A percentile compares a stretch with the other conserved stretches of the same genome.
phyloP scores from a whole-genome alignment of 2,329 filamentous ascomycete genomes.

The Kalaharituber pfeilii region DNA sequence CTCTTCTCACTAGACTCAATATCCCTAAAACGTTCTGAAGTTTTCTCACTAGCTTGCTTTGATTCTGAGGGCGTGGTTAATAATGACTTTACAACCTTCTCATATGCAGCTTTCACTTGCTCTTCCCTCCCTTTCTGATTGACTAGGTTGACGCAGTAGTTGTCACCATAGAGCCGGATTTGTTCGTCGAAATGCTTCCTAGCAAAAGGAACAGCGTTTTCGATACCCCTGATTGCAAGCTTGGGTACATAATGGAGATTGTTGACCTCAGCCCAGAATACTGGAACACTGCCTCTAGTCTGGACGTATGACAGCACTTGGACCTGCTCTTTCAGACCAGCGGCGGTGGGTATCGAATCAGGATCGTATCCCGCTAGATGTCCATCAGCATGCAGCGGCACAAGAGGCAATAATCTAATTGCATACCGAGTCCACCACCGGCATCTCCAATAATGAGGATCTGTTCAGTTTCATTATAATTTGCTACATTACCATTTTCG shows the following conservation, averaged over 20 bases:
- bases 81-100: slow-evolving; percentile 66
- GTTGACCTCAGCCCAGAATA: slow-evolving; percentile 94
- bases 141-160: slow-evolving; percentile 91
- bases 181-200: slow-evolving; percentile 85
- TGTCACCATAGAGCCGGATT: slow-evolving; percentile 83
- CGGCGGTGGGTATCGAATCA: slow-evolving; percentile 21
- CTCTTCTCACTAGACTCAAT: slow-evolving; percentile 46
- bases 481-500: slow-evolving; percentile 85
- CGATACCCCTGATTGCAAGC: slow-evolving; percentile 58
- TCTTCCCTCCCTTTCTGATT: slow-evolving; percentile 89
- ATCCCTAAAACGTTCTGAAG: slow-evolving; percentile 63
- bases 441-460: slow-evolving; percentile 75
- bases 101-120: slow-evolving; percentile 80
- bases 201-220: slow-evolving; percentile 51
- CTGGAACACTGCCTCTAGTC: slow-evolving; percentile 86
- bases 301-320: slow-evolving; percentile 92
- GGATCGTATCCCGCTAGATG: slow-evolving; percentile 11
- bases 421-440: slow-evolving; percentile 35
- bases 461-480: slow-evolving; percentile 98
- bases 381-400: neutral
- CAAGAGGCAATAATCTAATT: neutral
- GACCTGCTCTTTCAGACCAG: slow-evolving; percentile 45
- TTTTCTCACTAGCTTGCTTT: slow-evolving; percentile 45
- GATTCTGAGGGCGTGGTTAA: slow-evolving; percentile 51
- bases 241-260: slow-evolving; percentile 80